Evolutionary conservation across 2,329 filamentous ascomycete species (phyloP).

Genomic region (Colletotrichum liriopes): DNA sequence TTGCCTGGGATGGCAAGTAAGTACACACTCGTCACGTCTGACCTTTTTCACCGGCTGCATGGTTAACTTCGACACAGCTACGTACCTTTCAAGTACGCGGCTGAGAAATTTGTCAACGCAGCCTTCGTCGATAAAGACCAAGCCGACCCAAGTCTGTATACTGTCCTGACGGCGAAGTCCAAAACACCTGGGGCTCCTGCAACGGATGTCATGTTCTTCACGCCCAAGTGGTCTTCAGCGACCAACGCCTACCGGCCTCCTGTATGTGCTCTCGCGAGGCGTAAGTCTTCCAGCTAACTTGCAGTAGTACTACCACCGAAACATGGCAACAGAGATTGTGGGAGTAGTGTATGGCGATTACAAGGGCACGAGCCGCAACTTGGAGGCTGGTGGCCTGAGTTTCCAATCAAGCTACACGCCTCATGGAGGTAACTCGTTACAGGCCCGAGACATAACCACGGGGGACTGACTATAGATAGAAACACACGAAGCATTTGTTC

Average conservation of each 20-base stretch:
- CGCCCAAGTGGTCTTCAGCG: conserved; percentile 73
- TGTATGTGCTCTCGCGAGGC: conserved; percentile 25
- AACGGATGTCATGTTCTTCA: conserved; percentile 76
- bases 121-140: conserved; percentile 73
- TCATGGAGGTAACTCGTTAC: conserved; percentile 45
- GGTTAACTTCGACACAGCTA: conserved; percentile 35
- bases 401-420: conserved; percentile 51
- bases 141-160: conserved; percentile 74
- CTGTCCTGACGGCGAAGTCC: conserved; percentile 72
- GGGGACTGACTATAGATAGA: conserved; percentile 19
- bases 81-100: conserved; percentile 64
- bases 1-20: conserved; percentile 77
- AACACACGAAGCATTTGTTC: conserved; percentile 47
- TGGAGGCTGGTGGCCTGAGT: conserved; percentile 50
- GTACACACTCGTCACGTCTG: conserved; percentile 60
- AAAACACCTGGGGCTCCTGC: conserved; percentile 66
- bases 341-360: conserved; percentile 57
- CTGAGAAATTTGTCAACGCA: conserved; percentile 69
- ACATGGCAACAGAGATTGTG: conserved; percentile 67
- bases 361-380: conserved; percentile 48
- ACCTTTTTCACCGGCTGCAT: not conserved
- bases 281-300: conserved; percentile 3
- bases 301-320: conserved; percentile 69
- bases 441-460: conserved; percentile 26
- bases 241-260: conserved; percentile 72